Evolutionary conservation across 23 red algal genomes (phyloP).

Genomic region (Gracilaria gracilis): DNA sequence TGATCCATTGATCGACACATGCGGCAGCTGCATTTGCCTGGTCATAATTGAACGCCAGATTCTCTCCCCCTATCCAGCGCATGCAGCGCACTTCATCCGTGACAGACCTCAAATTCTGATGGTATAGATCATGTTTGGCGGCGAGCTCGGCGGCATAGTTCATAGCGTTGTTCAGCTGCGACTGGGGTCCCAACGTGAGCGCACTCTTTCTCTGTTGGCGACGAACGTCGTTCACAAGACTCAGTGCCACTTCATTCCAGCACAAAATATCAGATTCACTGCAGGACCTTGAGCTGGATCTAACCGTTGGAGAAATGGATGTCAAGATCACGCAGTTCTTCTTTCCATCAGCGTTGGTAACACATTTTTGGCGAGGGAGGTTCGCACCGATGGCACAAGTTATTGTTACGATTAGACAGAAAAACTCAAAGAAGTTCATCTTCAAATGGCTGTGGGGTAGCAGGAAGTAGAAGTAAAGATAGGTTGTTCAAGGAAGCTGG

Average conservation of each 20-base stretch:
- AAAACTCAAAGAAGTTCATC: neutral
- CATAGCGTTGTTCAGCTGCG: conserved; percentile 50
- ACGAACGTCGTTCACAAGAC: conserved; percentile 19
- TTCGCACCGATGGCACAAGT: neutral
- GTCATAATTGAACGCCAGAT: conserved; percentile 48
- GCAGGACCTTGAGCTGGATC: neutral
- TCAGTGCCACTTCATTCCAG: conserved; percentile 16
- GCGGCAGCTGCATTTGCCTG: conserved; percentile 11
- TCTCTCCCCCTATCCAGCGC: conserved; percentile 56
- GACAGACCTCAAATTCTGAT: conserved; percentile 26
- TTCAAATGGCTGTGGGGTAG: neutral
- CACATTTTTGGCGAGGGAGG: neutral
- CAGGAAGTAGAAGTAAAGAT: neutral
- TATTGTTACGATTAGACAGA: neutral
- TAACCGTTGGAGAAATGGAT: neutral
- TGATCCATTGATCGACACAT: conserved; percentile 48
- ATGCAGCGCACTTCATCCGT: conserved; percentile 18
- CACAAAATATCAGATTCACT: conserved; percentile 37
- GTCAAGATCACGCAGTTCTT: neutral
- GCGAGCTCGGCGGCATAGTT: conserved; percentile 6
- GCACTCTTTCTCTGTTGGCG: neutral
- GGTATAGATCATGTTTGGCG: neutral
- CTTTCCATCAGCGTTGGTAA: neutral
- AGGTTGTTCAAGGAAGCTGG: neutral
- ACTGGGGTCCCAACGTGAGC: conserved; percentile 18